Evolutionary conservation across 768 basidiomycete genomes (phyloP).

Genomic region (Naganishia antarctica): DNA sequence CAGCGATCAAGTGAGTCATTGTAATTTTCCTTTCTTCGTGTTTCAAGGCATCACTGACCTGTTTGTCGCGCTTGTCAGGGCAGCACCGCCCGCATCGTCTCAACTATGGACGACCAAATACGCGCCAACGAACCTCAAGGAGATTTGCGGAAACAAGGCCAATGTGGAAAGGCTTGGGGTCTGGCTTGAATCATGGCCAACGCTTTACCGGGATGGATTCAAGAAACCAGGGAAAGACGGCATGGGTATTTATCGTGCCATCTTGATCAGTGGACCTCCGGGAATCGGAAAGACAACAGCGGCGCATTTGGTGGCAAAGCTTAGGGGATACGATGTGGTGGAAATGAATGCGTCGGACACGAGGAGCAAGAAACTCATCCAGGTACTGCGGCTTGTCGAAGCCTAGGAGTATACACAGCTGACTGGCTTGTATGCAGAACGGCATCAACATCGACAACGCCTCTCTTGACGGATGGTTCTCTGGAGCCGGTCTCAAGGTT

Average conservation of each 20-base stretch:
- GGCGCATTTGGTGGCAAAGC: constrained; percentile 83
- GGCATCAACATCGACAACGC: constrained; percentile 85
- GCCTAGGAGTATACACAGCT: too few species aligned
- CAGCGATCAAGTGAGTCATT: constrained; percentile 44
- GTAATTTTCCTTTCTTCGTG: constrained; percentile 2
- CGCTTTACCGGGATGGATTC: constrained; percentile 67
- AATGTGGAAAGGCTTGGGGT: constrained; percentile 78
- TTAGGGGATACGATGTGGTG: constrained; percentile 86
- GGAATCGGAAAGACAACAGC: constrained; percentile 97
- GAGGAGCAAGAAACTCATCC: constrained; percentile 91
- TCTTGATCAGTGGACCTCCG: constrained; percentile 87
- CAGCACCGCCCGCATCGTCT: constrained; percentile 45
- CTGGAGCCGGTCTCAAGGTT: constrained; percentile 36
- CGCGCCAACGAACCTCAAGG: constrained; percentile 78
- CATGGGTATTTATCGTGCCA: constrained; percentile 77
- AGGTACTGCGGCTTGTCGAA: constrained; percentile 59
- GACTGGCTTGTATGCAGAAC: constrained; percentile 54
- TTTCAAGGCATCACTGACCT: constrained; percentile 2
- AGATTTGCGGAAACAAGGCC: constrained; percentile 92
- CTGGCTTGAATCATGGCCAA: constrained; percentile 84
- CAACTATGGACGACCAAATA: constrained; percentile 96
- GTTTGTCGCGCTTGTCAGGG: constrained; percentile 20
- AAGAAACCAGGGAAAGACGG: constrained; percentile 91
- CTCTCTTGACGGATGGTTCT: constrained; percentile 74
- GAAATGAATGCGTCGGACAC: constrained; percentile 95